Evolutionary conservation across 768 basidiomycete genomes (phyloP).

Genomic region (Mycena epipterygia): DNA sequence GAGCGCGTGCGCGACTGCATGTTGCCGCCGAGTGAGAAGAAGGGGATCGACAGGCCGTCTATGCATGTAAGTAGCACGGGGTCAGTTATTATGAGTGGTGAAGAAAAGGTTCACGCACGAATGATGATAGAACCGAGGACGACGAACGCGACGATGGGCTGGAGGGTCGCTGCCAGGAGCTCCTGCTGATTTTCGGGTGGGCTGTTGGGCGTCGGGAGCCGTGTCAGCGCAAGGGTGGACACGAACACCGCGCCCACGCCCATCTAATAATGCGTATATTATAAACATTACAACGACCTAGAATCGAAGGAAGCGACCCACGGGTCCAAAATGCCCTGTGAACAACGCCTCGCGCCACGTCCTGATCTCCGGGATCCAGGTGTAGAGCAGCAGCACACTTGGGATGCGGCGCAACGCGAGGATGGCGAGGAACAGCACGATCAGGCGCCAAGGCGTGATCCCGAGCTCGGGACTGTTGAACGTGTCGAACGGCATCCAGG

Average conservation of each 20-base stretch:
- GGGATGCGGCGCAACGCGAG: conserved; percentile 87
- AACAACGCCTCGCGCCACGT: conserved; percentile 92
- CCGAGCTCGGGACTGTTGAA: conserved; percentile 72
- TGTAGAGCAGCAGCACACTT: conserved; percentile 80
- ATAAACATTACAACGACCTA: background rate
- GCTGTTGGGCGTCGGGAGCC: conserved; percentile 66
- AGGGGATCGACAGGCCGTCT: conserved; percentile 82
- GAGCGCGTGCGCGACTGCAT: conserved; percentile 62
- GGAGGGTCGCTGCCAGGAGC: conserved; percentile 76
- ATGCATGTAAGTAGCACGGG: background rate
- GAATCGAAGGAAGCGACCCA: conserved; percentile 43
- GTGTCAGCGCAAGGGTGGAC: conserved; percentile 76
- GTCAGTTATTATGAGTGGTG: background rate
- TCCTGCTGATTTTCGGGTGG: conserved; percentile 82
- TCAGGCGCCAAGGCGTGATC: conserved; percentile 78
- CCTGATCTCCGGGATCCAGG: conserved; percentile 88
- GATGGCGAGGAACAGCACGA: conserved; percentile 76
- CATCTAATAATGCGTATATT: conserved; percentile 65
- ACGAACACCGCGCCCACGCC: conserved; percentile 95
- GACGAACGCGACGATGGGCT: conserved; percentile 90
- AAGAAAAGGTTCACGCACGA: conserved; percentile 62
- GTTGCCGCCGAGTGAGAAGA: conserved; percentile 69
- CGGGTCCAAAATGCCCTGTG: conserved; percentile 89
- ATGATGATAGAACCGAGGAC: conserved; percentile 89
- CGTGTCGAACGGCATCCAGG: conserved; percentile 80